Conservation (phyloP, 768 basidiomycete genomes). For the Tulasnella sp. region DNA sequence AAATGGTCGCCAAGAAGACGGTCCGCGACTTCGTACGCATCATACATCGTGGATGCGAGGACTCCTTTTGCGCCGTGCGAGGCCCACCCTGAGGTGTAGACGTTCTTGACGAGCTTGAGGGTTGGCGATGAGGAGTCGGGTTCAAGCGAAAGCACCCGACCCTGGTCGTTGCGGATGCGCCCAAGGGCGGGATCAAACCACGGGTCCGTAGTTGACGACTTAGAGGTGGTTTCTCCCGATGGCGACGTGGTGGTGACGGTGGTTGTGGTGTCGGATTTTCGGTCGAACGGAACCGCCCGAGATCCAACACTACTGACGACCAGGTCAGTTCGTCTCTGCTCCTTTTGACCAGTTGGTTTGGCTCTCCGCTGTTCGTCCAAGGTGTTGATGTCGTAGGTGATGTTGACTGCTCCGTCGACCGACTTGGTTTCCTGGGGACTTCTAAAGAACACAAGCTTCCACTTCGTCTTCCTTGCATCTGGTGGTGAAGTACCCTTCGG, state of each 20-base stretch:
- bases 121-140: not conserved
- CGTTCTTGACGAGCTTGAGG: constrained; percentile 43
- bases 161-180: constrained; percentile 53
- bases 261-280: constrained; percentile 3
- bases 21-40: constrained; percentile 78
- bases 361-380: constrained; percentile 45
- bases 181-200: constrained; percentile 58
- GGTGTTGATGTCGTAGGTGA: constrained; percentile 59
- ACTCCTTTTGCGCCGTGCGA: constrained; percentile 88
- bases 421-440: constrained; percentile 44
- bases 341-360: constrained; percentile 53
- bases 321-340: constrained; percentile 59
- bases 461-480: constrained; percentile 53
- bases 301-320: constrained; percentile 89
- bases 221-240: constrained; percentile 38
- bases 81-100: constrained; percentile 96
- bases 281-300: constrained; percentile 53
- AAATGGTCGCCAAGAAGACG: constrained; percentile 60
- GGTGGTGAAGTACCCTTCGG: constrained; percentile 38
- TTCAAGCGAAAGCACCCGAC: constrained; percentile 41
- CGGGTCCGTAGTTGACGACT: constrained; percentile 34
- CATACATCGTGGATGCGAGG: constrained; percentile 86
- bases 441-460: constrained; percentile 79
- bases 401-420: constrained; percentile 31
- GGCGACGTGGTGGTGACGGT: not conserved